Base-by-base conservation (phyloP, 345 rosid species). In the Corchorus capsularis region DNA sequence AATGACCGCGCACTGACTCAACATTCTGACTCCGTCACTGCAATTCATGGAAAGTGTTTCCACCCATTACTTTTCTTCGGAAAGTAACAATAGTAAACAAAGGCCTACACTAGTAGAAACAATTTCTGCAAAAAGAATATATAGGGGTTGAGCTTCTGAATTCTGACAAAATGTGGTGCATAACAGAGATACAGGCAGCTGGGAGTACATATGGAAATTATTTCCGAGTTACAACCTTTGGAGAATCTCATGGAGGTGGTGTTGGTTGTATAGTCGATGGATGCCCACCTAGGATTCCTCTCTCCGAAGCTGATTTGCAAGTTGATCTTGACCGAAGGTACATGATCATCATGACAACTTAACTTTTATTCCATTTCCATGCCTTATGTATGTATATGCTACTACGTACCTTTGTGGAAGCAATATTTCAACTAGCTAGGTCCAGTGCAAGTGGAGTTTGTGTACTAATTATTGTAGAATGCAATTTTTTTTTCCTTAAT, bases 241-340 rank as follows among this genome's bases (percentile, higher is more conserved):
- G 99, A 62, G 98, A 94, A 82, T 96, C 99, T 71, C 99, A 96
- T 74, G 99, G 99, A 66, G 99, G 99, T 0, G 98, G 98, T 73
- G 98, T 96, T 78, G 98, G 99, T 68, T 96, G 99, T 84, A 84
- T 85, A 32, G 87, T 96, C 59, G 99, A 96, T 65, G 98, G 99
- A 55, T 96, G 98, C 80, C 99, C 99, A 75, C 98, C 99, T 9
- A 82, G 93, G 56, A 78, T 96, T 72, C 91, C 95, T 49, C 92
- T 96, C 6, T 76, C 90, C 16, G 98, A 92, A 81, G 78, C 91
- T 77, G 99, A 94, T 87, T 71, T 96, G 84, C 98, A 96, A 75
- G 77, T 83, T 13, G 98, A 93, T 72, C 99, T 96, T 63, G 99
- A 96, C 81, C 87, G 99, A 78, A 92, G 98, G 98, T 93, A 75